A percentile compares a stretch with the other conserved stretches of the same genome.
Evolutionary conservation across 345 rosid genomes (phyloP).

Genomic region (Eucalyptus camaldulensis): DNA sequence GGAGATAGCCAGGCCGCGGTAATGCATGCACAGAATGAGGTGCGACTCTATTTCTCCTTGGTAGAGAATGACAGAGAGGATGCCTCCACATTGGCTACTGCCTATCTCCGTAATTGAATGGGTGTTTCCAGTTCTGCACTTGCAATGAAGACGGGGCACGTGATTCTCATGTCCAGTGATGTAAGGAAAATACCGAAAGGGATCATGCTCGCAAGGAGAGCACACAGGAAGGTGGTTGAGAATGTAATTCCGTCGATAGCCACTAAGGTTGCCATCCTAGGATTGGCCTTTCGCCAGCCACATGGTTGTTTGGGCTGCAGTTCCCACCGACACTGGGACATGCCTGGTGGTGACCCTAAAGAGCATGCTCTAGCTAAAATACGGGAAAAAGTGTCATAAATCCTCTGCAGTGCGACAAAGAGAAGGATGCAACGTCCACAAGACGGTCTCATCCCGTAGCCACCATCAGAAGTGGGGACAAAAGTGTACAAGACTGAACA

Average conservation of each 20-base stretch:
- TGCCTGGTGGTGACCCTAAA: too few relatives aligned
- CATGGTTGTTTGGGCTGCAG: too few relatives aligned
- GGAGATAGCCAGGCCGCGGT: conserved; percentile 75
- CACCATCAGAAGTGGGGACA: too few relatives aligned
- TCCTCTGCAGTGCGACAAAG: too few relatives aligned
- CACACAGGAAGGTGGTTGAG: conserved; percentile 53
- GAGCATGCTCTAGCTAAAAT: too few relatives aligned
- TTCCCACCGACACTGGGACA: too few relatives aligned
- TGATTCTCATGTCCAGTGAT: conserved; percentile 81
- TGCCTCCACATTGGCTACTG: conserved; percentile 84
- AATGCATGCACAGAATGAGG: conserved; percentile 71
- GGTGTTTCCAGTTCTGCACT: conserved; percentile 89
- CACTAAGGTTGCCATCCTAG: too few relatives aligned
- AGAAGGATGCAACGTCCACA: too few relatives aligned
- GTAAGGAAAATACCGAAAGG: conserved; percentile 61
- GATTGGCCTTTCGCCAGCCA: too few relatives aligned
- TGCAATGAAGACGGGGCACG: conserved; percentile 69
- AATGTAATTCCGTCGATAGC: conserved; percentile 14
- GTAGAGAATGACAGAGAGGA: conserved; percentile 87
- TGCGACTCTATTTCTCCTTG: conserved; percentile 9
- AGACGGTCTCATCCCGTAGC: too few relatives aligned
- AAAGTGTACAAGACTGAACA: too few relatives aligned
- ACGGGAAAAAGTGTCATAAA: too few relatives aligned
- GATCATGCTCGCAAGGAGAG: conserved; percentile 40
- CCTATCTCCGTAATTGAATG: conserved; percentile 85